phyloP scores from a whole-genome alignment of 257 asterid genomes.

The Salvia rosmarinus region DNA sequence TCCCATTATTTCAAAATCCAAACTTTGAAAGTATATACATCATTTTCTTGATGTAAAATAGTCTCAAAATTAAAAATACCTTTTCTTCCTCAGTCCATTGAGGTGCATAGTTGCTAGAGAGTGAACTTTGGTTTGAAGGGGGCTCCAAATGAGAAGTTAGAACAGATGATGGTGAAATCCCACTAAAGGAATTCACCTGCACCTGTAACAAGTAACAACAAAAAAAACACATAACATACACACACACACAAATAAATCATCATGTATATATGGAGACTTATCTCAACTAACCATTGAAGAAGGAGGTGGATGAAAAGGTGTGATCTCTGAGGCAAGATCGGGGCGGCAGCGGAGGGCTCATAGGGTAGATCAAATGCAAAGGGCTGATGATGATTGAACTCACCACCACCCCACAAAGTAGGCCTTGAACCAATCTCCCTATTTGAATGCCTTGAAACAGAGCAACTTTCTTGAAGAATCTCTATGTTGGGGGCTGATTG shows the following conservation, averaged over 20 bases:
- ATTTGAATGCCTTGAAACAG: constrained; percentile 40
- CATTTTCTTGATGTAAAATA: too few relatives aligned
- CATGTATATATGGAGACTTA: too few relatives aligned
- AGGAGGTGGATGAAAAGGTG: constrained; percentile 48
- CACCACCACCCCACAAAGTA: constrained; percentile 48
- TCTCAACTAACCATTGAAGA: constrained; percentile 49
- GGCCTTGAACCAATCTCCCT: constrained; percentile 42
- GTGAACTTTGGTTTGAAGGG: constrained; percentile 97
- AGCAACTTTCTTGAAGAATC: constrained; percentile 36
- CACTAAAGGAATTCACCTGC: constrained; percentile 64
- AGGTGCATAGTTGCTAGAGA: constrained; percentile 45
- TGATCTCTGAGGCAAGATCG: constrained; percentile 53
- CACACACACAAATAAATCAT: too few relatives aligned
- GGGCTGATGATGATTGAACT: constrained; percentile 47
- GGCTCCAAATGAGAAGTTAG: constrained; percentile 74
- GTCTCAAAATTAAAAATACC: constrained; percentile 39
- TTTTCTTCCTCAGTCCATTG: constrained; percentile 67
- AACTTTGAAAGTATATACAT: background rate
- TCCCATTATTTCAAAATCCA: background rate
- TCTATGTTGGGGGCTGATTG: constrained; percentile 47
- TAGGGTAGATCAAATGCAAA: constrained; percentile 37
- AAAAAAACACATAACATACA: background rate
- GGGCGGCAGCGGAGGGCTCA: constrained; percentile 33
- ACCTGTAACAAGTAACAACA: constrained; percentile 17
- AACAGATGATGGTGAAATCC: constrained; percentile 59